Evolutionary conservation across 225 moss, liverwort and hornwort genomes (phyloP), one percentile per base, ranked within the genome.

Genomic region (Bryoerythrophyllum caledonicum): DNA sequence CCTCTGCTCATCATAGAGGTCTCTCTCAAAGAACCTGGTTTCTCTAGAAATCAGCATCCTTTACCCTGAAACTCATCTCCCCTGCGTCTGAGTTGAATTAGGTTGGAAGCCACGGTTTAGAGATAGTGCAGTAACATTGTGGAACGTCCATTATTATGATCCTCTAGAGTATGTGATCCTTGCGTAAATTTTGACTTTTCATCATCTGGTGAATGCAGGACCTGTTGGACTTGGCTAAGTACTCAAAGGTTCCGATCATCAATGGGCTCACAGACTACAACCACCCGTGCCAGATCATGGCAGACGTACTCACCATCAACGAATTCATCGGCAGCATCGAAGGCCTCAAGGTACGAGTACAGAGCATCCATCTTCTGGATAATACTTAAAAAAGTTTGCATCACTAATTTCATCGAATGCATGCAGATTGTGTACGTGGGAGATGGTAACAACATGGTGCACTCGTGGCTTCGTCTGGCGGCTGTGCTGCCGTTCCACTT

Each of bases 231-330:
- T 83, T 97, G 83, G 96, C 94, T 26, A 79, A 84, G 54, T 94
- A 82, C 76, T 92, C 91, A 51, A 88, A 68, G 40, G 91, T 94
- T 74, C 94, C 96, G 28, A 83, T 97, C 3, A 93, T 97, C 46
- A 97, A 97, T 78, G 96, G 96, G 15, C 88, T 97, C 61, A 97
- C 96, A 9, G 94, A 97, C 68, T 97, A 97, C 79, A 97, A 94
- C 56, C 96, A 97, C 78, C 96, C 96, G 28, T 97, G 96, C 84
- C 96, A 97, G 81, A 94, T 94, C 71, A 97, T 97, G 96, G 94
- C 96, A 27, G 96, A 97, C 79, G 96, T 87, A 43, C 82, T 97
- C 43, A 94, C 96, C 26, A 93, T 97, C 12, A 87, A 90, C 62
- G 96, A 97, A 78, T 82, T 90, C 70, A 91, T 90, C 70, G 96